phyloP scores from a whole-genome alignment of 2,329 filamentous ascomycete species.

The Aspergillus ochraceus region DNA sequence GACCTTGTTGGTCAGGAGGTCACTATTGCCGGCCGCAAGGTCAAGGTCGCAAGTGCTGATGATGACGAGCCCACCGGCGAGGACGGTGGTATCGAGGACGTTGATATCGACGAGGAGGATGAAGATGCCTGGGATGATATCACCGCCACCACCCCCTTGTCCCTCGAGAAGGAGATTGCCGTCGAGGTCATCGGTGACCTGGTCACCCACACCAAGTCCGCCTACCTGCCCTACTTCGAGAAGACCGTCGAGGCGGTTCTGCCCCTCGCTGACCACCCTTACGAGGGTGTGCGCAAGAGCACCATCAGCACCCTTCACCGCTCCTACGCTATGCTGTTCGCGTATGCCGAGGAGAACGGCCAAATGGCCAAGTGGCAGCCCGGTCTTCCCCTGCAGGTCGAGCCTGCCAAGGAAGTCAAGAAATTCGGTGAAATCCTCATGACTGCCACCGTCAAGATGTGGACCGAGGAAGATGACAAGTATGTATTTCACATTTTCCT shows the following conservation, averaged over 20 bases:
- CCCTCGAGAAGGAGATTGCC: conserved; percentile 95
- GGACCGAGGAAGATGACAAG: conserved; percentile 90
- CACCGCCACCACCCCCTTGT: conserved; percentile 80
- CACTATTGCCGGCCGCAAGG: conserved; percentile 76
- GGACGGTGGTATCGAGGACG: conserved; percentile 60
- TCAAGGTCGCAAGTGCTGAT: conserved; percentile 71
- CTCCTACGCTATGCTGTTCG: conserved; percentile 86
- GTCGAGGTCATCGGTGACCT: conserved; percentile 93
- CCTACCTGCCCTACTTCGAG: conserved; percentile 82
- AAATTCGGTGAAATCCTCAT: conserved; percentile 85
- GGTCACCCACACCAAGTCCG: conserved; percentile 78
- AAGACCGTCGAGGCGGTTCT: conserved; percentile 80
- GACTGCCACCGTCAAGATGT: conserved; percentile 78
- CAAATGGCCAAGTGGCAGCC: conserved; percentile 81
- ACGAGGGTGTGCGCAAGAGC: conserved; percentile 91
- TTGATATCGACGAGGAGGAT: conserved; percentile 73
- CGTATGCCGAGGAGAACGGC: conserved; percentile 77
- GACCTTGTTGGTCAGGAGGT: conserved; percentile 75
- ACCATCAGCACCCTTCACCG: conserved; percentile 91
- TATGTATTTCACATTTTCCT: conserved; percentile 56
- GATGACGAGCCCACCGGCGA: conserved; percentile 53
- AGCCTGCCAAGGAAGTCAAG: conserved; percentile 75
- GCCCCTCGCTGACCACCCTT: conserved; percentile 80
- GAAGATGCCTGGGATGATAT: conserved; percentile 84
- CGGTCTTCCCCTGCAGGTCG: conserved; percentile 77